These are phyloP conservation scores for Acanthamoeba quina DNA, from an alignment of 208 protist genomes.

Conservation along the genomic window DNA sequence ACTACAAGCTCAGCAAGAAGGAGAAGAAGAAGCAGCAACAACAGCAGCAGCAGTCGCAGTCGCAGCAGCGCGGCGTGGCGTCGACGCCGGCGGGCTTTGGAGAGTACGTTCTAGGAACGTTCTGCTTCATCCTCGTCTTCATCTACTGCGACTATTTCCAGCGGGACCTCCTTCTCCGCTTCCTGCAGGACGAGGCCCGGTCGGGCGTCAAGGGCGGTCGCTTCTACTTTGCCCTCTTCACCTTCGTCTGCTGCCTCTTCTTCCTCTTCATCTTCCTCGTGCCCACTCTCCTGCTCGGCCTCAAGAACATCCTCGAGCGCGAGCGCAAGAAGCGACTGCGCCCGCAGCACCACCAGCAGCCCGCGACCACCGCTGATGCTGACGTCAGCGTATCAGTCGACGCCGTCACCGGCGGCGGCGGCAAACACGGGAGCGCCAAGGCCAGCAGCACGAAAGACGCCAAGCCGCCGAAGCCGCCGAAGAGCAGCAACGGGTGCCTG, in stretches of 20 bases:
- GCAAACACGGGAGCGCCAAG: background rate
- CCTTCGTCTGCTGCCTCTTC: constrained; percentile 47
- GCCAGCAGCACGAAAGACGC: background rate
- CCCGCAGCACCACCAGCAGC: background rate
- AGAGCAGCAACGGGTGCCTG: background rate
- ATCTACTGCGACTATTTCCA: constrained; percentile 61
- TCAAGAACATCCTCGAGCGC: constrained; percentile 54
- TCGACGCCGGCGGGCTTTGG: background rate
- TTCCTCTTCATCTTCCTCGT: constrained; percentile 60
- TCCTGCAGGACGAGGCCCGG: background rate
- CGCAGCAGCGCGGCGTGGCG: background rate
- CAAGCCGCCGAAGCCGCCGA: background rate
- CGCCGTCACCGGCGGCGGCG: background rate
- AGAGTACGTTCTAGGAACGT: constrained; percentile 63
- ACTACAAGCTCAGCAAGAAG: constrained; percentile 62
- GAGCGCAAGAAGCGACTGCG: constrained; percentile 14
- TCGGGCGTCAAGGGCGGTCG: background rate
- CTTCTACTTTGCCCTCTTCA: constrained; percentile 61
- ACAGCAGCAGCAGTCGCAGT: background rate
- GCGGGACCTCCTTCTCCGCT: constrained; percentile 26
- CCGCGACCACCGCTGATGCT: background rate
- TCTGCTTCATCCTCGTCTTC: constrained; percentile 49
- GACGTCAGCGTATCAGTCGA: background rate
- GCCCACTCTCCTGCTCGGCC: constrained; percentile 25
- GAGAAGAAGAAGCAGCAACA: constrained; percentile 29